Evolutionary conservation across 2,329 filamentous ascomycete genomes (phyloP), one percentile per base, ranked within the genome.

Genomic region (Hirsutella thompsonii): DNA sequence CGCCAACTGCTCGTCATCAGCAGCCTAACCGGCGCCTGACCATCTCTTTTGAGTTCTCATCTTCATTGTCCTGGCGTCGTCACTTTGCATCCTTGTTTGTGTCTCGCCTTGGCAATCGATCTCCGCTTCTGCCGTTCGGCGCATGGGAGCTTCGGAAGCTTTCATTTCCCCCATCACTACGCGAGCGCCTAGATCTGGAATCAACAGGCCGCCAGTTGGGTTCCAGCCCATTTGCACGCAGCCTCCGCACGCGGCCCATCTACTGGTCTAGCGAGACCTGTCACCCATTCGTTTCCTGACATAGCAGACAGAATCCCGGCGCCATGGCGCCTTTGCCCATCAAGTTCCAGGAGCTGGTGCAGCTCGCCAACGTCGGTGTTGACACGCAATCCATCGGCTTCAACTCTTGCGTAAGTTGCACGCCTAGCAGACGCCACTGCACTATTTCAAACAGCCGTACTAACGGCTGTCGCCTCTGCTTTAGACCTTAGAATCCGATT

Each of bases 401-500:
- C 72, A 85, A 86, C 63, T 81, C 80, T 56, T 87, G 81, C 70
- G 80, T 85, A 72, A 68, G 80, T 58, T 18, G 6, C 36, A 38
- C 39, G 11, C 40, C 18, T 26, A 26, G 18, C 32, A 8, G 18
- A 6, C 19, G 29, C 40, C 42, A 41, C 32, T 33, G 9, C 8
- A 16, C 13, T 3, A 10, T 29, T 18, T n/a, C 5, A 23, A 20
- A 3, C 16, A 10, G n/a, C 5, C n/a, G 28, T 10, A 20, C 37
- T 19, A 14, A 34, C n/a, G 14, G 9, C 14, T 9, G 14, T 26
- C 21, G 20, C 5, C 5, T 10, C 23, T 14, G 21, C 52, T 6
- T n/a, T 11, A 95, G 89, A 98, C 92, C 63, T 77, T 98, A 69
- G 92, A 98, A 74, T 98, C 92, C 60, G 92, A 98, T 66, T 77